Evolutionary conservation across 768 basidiomycete species (phyloP).

Genomic region (Aureoboletus auriporus): DNA sequence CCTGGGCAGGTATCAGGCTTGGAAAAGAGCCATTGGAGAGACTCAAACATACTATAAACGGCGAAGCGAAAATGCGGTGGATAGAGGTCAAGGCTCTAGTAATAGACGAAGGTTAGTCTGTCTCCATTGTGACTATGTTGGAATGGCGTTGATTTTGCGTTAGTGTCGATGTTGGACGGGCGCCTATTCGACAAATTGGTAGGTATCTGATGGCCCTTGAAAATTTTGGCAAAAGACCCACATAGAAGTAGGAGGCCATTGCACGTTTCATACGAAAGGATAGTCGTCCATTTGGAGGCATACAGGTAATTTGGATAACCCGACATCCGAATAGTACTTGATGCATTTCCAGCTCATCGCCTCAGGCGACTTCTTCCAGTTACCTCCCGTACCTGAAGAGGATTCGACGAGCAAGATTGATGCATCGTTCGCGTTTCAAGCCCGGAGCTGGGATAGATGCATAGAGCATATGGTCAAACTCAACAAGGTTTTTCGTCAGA

Average conservation of each 20-base stretch:
- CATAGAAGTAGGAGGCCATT: conserved; percentile 30
- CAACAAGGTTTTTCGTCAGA: conserved; percentile 71
- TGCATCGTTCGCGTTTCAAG: conserved; percentile 63
- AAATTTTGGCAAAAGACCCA: conserved; percentile 12
- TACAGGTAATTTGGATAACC: conserved; percentile 41
- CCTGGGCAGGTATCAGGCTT: conserved; percentile 60
- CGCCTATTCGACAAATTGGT: conserved; percentile 68
- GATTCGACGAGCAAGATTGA: conserved; percentile 47
- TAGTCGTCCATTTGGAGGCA: conserved; percentile 57
- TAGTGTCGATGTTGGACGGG: conserved; percentile 78
- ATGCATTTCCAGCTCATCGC: conserved; percentile 52
- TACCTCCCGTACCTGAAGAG: conserved; percentile 62
- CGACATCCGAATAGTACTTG: not conserved
- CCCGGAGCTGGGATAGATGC: conserved; percentile 53
- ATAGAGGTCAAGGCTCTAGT: conserved; percentile 47
- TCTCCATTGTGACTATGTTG: not conserved
- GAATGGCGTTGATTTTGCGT: not conserved
- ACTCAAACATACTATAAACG: conserved; percentile 36
- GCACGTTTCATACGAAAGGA: conserved; percentile 41
- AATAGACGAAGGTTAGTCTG: conserved; percentile 65
- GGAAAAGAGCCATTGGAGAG: conserved; percentile 46
- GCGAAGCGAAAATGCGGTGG: conserved; percentile 44
- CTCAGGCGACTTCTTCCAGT: conserved; percentile 78
- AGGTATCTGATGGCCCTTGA: conserved; percentile 32
- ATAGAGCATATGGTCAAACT: conserved; percentile 45